Conservation (phyloP, 805 yeast species). For the Pichia nakasei region DNA sequence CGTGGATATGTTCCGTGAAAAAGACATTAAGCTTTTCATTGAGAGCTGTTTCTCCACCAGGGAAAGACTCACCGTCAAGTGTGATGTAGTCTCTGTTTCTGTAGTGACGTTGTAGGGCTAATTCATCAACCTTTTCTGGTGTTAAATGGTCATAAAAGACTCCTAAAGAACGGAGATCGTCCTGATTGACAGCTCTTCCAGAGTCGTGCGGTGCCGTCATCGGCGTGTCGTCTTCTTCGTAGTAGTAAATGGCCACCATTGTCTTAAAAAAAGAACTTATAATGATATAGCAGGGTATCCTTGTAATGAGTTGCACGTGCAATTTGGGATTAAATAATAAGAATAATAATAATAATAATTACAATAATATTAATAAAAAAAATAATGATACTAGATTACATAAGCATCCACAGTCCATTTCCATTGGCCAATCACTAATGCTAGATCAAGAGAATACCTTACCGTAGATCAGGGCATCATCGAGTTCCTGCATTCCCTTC, state of each 20-base stretch:
- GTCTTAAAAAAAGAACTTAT: too few relatives aligned
- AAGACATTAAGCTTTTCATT: slow-evolving; percentile 59
- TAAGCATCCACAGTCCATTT: too few relatives aligned
- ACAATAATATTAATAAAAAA: too few relatives aligned
- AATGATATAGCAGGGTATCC: too few relatives aligned
- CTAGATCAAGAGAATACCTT: too few relatives aligned
- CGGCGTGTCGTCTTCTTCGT: slow-evolving; percentile 46
- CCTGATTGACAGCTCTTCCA: slow-evolving; percentile 46
- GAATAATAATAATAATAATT: too few relatives aligned
- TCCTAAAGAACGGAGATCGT: slow-evolving; percentile 50
- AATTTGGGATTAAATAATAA: too few relatives aligned
- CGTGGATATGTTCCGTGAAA: slow-evolving; percentile 84
- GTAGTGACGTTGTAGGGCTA: slow-evolving; percentile 67
- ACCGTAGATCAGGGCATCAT: slow-evolving; percentile 76
- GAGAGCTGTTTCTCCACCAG: slow-evolving; percentile 51
- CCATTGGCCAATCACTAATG: too few relatives aligned
- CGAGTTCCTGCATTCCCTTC: slow-evolving; percentile 46
- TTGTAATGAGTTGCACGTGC: too few relatives aligned
- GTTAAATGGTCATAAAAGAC: slow-evolving; percentile 53
- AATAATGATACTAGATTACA: too few relatives aligned
- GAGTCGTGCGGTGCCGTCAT: slow-evolving; percentile 68
- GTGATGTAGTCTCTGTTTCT: slow-evolving; percentile 69
- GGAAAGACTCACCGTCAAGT: slow-evolving; percentile 51
- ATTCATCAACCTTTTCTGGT: slow-evolving; percentile 46
- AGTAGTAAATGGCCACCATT: slow-evolving; percentile 37